Evolutionary conservation across 2,329 filamentous ascomycete species (phyloP).

Genomic region (Hansfordia pulvinata): DNA sequence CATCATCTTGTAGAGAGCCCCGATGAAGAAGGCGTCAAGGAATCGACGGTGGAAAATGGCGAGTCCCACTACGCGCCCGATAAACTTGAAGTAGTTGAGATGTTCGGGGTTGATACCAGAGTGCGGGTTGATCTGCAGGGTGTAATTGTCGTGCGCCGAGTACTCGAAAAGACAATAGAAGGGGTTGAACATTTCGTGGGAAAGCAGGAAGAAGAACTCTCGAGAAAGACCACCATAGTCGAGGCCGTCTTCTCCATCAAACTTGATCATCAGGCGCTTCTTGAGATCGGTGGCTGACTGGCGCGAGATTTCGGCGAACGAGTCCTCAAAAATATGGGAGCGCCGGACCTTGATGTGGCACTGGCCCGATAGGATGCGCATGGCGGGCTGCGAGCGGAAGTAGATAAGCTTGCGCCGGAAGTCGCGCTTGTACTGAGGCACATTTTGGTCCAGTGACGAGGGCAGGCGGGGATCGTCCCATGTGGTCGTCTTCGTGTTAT

Average conservation of each 20-base stretch:
- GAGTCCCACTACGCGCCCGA: constrained; percentile 88
- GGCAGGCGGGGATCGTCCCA: constrained; percentile 96
- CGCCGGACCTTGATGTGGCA: constrained; percentile 96
- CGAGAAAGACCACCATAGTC: constrained; percentile 95
- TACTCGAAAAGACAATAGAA: constrained; percentile 99
- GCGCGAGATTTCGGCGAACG: constrained; percentile 94
- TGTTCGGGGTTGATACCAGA: constrained; percentile 99
- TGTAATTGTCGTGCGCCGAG: constrained; percentile 99
- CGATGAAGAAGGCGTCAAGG: constrained; percentile 97
- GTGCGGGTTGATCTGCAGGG: constrained; percentile 97
- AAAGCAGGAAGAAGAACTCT: constrained; percentile 98
- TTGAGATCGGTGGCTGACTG: constrained; percentile 93
- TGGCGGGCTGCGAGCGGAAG: constrained; percentile 93
- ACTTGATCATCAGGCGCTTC: constrained; percentile 99
- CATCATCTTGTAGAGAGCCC: constrained; percentile 99
- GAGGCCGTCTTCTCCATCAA: constrained; percentile 93
- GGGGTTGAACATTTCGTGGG: constrained; percentile 99
- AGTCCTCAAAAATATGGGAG: constrained; percentile 97
- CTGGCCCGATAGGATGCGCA: constrained; percentile 89
- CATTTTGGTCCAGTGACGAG: constrained; percentile 92
- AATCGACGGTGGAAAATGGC: constrained; percentile 98
- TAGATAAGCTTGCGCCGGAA: constrained; percentile 97
- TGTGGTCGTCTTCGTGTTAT: constrained; percentile 98
- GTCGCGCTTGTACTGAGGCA: constrained; percentile 98
- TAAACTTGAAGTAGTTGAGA: constrained; percentile 99